These are phyloP conservation scores for Thielaviopsis musarum DNA, from an alignment of 2,329 filamentous ascomycete genomes.

Conservation along the genomic window DNA sequence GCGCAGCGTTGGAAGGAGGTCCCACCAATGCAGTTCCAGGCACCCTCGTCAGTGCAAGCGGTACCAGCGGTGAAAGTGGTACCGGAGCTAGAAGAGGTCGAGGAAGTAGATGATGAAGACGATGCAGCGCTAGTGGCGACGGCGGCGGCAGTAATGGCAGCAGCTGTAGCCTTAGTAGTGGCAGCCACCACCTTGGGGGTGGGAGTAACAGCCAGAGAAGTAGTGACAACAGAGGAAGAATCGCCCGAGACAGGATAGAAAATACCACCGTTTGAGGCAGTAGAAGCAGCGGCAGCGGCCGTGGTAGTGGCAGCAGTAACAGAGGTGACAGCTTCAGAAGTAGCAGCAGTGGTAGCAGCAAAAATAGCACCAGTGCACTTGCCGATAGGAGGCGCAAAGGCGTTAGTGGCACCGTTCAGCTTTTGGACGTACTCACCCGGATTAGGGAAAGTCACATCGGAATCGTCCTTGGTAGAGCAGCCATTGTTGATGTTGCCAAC, in stretches of 20 bases:
- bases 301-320: conserved; percentile 11
- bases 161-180: conserved; percentile 12
- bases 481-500: conserved; percentile 43
- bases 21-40: conserved; percentile 37
- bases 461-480: conserved; percentile 33
- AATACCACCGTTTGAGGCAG: conserved; percentile 13
- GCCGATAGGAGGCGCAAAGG: conserved; percentile 18
- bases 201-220: conserved; percentile 11
- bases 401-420: conserved; percentile 24
- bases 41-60: conserved; percentile 30
- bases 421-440: conserved; percentile 40
- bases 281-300: conserved; percentile 13
- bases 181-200: conserved; percentile 5
- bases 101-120: neutral
- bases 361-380: conserved; percentile 14
- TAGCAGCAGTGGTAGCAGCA: conserved; percentile 15
- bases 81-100: conserved; percentile 15
- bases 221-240: conserved; percentile 5
- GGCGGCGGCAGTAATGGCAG: conserved; percentile 3
- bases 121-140: neutral
- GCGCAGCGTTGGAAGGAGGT: conserved; percentile 37
- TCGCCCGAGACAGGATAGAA: conserved; percentile 13
- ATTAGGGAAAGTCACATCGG: conserved; percentile 43
- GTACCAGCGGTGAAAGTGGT: conserved; percentile 22
- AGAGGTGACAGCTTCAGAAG: conserved; percentile 14